phyloP scores from a whole-genome alignment of 768 basidiomycete genomes.

The Calocybe gangraenosa region DNA sequence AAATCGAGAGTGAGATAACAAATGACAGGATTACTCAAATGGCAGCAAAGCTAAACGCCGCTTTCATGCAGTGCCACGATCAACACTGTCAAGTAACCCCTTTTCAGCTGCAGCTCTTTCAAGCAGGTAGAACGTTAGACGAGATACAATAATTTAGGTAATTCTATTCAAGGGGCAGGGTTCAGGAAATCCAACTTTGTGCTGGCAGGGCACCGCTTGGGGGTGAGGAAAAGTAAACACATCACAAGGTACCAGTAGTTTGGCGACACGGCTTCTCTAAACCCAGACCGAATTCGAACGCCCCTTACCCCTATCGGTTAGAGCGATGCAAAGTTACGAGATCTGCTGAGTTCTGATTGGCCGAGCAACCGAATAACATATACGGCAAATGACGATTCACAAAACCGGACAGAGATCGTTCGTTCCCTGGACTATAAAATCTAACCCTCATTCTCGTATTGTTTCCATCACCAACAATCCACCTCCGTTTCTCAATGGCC shows the following conservation, averaged over 20 bases:
- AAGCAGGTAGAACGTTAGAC: no score
- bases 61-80: conserved; percentile 17
- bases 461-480: conserved; percentile 12
- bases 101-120: no score
- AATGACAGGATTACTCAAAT: conserved; percentile 10
- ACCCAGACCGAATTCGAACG: conserved; percentile 24
- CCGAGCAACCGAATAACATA: conserved; percentile 30
- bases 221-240: conserved; percentile 6
- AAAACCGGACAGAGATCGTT: conserved; percentile 22
- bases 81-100: conserved; percentile 7
- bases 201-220: neutral
- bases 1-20: no score
- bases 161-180: neutral
- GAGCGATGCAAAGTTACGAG: conserved; percentile 26
- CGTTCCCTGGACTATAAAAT: conserved; percentile 26
- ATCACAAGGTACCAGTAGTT: conserved; percentile 21
- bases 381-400: conserved; percentile 22
- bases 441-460: conserved; percentile 17
- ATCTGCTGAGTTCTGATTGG: conserved; percentile 25
- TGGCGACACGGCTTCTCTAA: conserved; percentile 11
- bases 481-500: conserved; percentile 15
- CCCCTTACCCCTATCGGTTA: conserved; percentile 31
- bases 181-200: neutral
- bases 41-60: conserved; percentile 32
- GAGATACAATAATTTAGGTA: neutral